These are phyloP conservation scores for Aureobasidium sp. DNA, from an alignment of 2,329 filamentous ascomycete species.

Conservation along the genomic window DNA sequence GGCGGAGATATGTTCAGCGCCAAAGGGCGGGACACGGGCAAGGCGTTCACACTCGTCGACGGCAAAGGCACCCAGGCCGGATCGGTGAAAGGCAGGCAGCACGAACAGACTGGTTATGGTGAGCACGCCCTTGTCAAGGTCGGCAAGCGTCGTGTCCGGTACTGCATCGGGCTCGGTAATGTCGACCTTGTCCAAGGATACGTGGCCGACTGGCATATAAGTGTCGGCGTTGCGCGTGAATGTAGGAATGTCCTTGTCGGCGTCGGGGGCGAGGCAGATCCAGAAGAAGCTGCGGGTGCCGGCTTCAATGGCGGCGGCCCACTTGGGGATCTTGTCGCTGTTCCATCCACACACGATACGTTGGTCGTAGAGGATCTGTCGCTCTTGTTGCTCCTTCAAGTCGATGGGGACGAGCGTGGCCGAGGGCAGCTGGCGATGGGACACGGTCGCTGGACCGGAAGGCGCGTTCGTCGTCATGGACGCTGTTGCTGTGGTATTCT, in stretches of 20 bases:
- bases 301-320: conserved; percentile 14
- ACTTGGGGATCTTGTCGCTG: conserved; percentile 18
- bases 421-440: background rate
- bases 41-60: conserved; percentile 18
- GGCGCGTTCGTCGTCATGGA: conserved; percentile 9
- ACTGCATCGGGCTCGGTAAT: background rate
- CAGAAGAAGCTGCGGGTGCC: conserved; percentile 20
- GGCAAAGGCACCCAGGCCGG: conserved; percentile 18
- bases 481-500: background rate
- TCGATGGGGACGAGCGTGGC: conserved; percentile 19
- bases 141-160: conserved; percentile 15
- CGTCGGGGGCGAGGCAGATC: conserved; percentile 17
- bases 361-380: conserved; percentile 17
- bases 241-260: background rate
- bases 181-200: conserved; percentile 19
- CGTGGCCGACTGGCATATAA: conserved; percentile 17
- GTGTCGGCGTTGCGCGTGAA: background rate
- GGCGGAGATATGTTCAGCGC: conserved; percentile 13
- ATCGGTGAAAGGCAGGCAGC: conserved; percentile 17
- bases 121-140: conserved; percentile 15
- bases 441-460: background rate
- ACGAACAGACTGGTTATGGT: conserved; percentile 20
- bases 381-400: conserved; percentile 13
- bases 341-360: conserved; percentile 20
- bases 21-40: conserved; percentile 18